Base-by-base conservation (phyloP, 2,329 filamentous ascomycete genomes). In the Xenoacremonium recifei region DNA sequence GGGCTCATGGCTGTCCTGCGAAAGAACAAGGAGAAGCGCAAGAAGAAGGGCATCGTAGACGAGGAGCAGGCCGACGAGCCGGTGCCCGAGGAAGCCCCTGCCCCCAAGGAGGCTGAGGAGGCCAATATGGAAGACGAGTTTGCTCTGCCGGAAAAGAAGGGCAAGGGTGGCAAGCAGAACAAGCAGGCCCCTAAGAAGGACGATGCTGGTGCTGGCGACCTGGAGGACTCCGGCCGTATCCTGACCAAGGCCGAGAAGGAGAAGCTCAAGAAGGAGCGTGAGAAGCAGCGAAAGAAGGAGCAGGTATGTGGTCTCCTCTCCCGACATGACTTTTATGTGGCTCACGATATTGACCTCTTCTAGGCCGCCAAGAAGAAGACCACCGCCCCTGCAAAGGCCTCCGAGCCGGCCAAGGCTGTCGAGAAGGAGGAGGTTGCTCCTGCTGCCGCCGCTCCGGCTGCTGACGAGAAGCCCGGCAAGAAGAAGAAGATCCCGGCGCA, bases 221-320 rank as follows among this genome's bases (percentile, higher is more conserved):
- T 66, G 13, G 76, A 73, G n/a, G 80, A 65, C 6, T 76, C 74
- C 45, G 85, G 85, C 33, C 80, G 83, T 41, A 77, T 97, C 36
- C 83, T 97, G 71, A 95, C 89, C 29, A 99, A 97, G 80, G 93
- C 95, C 44, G 91, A 99, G 73, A 99, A 99, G 74, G 93, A 99
- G 67, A 95, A 89, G 70, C 77, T 92, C 61, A 97, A 92, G 79
- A 99, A 96, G 73, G 93, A 99, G 73, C 84, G 89, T 48, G 93
- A 99, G 75, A 99, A 99, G 82, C 88, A 93, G 72, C 80, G 91
- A 54, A 99, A 99, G 75, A 99, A 91, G 82, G 93, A 99, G 69
- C 87, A 97, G 80, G 89, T 93, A 55, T 34, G 58, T 41, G 7
- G 40, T 11, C 15, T 19, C 27, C 33, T 15, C 20, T 31, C n/a